Base-by-base conservation (phyloP, 108 stramenopile genomes). In the Cylindrotheca closterium region DNA sequence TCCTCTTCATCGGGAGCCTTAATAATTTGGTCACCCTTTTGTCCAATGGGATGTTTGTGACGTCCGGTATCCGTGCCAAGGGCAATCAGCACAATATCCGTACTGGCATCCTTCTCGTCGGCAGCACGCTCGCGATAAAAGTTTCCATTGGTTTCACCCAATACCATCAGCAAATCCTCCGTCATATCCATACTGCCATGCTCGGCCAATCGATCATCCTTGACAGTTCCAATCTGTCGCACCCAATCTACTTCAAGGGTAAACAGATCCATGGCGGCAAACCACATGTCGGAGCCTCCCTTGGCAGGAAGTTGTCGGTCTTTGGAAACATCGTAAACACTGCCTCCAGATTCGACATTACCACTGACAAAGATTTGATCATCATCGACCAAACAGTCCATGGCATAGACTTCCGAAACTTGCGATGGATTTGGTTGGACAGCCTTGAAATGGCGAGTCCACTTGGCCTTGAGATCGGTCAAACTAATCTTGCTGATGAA, bases 71-170 rank as follows among this genome's bases (percentile, higher is more conserved):
- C 57, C 4, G 25, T 2, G 8, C 65, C 45, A 30, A 72, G 4
- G 1, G 47, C 7, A 37, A 72, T 72, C 27, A 58, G 51, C 59
- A 72, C 64, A 21, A 72, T 24, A 49, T 72, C 71, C 30, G 59
- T 46, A 2, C 17, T 59, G 5, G 7, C 57, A 18, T 4, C 21
- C 7, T 15, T 10, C 15, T 55, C 61, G 28, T 63, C 55, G 1
- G 42, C 23, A 22, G 15, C 46, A 5, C 65, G 37, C 3, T 25
- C 10, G 15, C 82, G 78, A 33, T 67, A 74, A 12, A 83, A 42
- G 30, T 30, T 26, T 28, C 82, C 82, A 33, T 23, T 47, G 19
- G 82, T 83, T 26, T 74, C 65, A 23, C 82, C 82, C 34, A 65
- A 68, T 17, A 83, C 2, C 19, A 83, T 63, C 25, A 42, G 15